Evolutionary conservation across 768 basidiomycete genomes (phyloP).

Genomic region (Boletus barrowsii): DNA sequence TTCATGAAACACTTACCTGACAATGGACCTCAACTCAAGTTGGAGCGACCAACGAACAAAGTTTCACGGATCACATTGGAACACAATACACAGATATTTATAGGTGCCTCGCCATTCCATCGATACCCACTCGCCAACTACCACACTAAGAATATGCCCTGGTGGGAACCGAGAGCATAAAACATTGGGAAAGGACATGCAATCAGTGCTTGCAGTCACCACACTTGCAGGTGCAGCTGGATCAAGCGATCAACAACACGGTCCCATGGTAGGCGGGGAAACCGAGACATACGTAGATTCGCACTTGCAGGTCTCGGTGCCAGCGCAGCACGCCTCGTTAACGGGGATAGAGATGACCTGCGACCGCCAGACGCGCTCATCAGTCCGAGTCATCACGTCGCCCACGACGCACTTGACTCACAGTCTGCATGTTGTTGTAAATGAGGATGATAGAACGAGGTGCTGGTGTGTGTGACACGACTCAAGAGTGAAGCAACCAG

Average conservation of each 20-base stretch:
- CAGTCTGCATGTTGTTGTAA: conserved; percentile 9
- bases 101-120: neutral
- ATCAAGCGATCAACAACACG: neutral
- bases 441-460: neutral
- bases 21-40: too few species aligned
- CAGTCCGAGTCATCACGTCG: neutral
- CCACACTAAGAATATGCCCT: neutral
- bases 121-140: neutral
- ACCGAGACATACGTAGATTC: conserved; percentile 1
- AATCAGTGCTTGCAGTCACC: conserved; percentile 18
- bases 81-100: too few species aligned
- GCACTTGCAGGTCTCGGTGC: conserved; percentile 10
- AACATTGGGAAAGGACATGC: too few species aligned
- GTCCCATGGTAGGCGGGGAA: neutral
- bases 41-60: too few species aligned
- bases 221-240: conserved; percentile 19
- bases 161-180: neutral
- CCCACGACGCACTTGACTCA: neutral
- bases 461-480: neutral
- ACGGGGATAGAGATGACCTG: conserved; percentile 12
- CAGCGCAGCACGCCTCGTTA: conserved; percentile 20
- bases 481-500: neutral
- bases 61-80: too few species aligned
- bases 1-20: too few species aligned
- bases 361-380: neutral